Conservation (phyloP, 2,329 filamentous ascomycete species). For the Aspergillus fructus region DNA sequence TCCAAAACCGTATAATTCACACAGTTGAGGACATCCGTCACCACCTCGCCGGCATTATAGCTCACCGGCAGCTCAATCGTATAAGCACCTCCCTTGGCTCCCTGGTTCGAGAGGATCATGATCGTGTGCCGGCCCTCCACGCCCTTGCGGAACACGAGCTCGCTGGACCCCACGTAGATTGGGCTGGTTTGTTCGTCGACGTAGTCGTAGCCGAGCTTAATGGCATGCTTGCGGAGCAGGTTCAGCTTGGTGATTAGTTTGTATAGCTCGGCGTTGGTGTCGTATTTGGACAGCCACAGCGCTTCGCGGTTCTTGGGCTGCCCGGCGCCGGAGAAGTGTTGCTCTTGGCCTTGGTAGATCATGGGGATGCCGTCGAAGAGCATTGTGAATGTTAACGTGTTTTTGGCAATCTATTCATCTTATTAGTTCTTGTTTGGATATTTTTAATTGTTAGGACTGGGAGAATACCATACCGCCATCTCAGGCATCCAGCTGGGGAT, state of each 20-base stretch:
- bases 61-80: conserved; percentile 24
- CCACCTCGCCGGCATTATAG: conserved; percentile 11
- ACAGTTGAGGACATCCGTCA: conserved; percentile 31
- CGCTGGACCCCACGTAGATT: conserved; percentile 41
- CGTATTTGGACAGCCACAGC: conserved; percentile 55
- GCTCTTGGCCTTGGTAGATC: conserved; percentile 66
- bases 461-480: conserved; percentile 24
- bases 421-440: no score
- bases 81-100: conserved; percentile 28
- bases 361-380: conserved; percentile 63
- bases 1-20: conserved; percentile 26
- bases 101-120: conserved; percentile 45
- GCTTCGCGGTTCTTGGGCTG: conserved; percentile 55
- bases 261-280: conserved; percentile 42
- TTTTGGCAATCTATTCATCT: conserved; percentile 51
- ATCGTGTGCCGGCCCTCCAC: conserved; percentile 41
- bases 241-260: conserved; percentile 40
- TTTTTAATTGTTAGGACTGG: no score
- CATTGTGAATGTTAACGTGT: conserved; percentile 62
- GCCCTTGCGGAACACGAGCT: conserved; percentile 50
- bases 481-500: conserved; percentile 55
- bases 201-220: conserved; percentile 36
- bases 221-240: conserved; percentile 43
- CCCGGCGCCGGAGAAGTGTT: conserved; percentile 54
- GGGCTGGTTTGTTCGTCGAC: conserved; percentile 36